Percentiles rank a stretch among this genome's conserved stretches.
Evolutionary conservation across 257 asterid species (phyloP).

Genomic region (Salvia rosmarinus): DNA sequence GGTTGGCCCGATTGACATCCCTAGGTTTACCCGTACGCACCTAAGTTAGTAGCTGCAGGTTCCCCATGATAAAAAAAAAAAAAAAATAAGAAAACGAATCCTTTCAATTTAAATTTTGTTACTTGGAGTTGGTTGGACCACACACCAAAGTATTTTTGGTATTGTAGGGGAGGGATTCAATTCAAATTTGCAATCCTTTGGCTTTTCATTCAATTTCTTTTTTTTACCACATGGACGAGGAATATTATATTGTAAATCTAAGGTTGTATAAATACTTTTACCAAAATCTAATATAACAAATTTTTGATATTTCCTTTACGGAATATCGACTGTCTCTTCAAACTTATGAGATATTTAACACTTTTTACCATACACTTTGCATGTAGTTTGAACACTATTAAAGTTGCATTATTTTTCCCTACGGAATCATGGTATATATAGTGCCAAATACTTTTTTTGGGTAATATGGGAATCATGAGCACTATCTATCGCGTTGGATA

Average conservation of each 20-base stretch:
- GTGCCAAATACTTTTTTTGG: too few species aligned
- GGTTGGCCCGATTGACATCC: too few species aligned
- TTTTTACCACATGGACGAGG: background rate
- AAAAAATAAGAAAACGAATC: background rate
- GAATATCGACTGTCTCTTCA: background rate
- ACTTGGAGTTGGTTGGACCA: constrained; percentile 2
- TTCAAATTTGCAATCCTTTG: constrained; percentile 34
- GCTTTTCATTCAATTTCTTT: background rate
- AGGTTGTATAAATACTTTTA: too few species aligned
- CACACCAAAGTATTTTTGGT: constrained; percentile 12
- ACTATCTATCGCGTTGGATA: too few species aligned
- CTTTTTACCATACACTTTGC: too few species aligned
- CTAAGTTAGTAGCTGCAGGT: too few species aligned
- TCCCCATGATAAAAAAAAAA: background rate
- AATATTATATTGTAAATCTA: background rate
- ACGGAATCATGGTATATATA: too few species aligned
- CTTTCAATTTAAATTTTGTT: background rate
- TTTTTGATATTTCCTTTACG: background rate
- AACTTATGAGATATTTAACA: background rate
- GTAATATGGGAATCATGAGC: too few species aligned
- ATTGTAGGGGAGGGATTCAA: constrained; percentile 26
- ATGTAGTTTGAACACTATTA: background rate
- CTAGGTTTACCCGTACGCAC: too few species aligned
- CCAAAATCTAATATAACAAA: background rate
- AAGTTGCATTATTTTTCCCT: background rate